Conservation (phyloP, 805 yeast genomes). For the Jamesozyma gamospora region DNA sequence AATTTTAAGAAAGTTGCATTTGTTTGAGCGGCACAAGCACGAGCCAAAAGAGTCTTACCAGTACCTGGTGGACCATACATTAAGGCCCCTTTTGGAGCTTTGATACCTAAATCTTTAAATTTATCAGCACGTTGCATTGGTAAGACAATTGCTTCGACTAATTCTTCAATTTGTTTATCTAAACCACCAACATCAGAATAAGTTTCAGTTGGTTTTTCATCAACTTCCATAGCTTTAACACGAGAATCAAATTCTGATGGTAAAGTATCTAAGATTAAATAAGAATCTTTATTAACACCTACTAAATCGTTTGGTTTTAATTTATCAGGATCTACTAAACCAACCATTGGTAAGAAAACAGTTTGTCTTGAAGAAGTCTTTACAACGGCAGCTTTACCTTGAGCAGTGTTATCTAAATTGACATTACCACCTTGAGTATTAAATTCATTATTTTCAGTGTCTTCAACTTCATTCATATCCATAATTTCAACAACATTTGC, state of each 20-base stretch:
- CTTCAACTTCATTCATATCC: slow-evolving; percentile 76
- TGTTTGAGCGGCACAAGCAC: slow-evolving; percentile 98
- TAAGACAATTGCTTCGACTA: slow-evolving; percentile 94
- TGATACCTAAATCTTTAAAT: slow-evolving; percentile 86
- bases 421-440: slow-evolving; percentile 89
- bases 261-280: slow-evolving; percentile 81
- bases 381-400: slow-evolving; percentile 95
- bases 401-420: slow-evolving; percentile 81
- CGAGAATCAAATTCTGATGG: slow-evolving; percentile 97
- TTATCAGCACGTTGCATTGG: slow-evolving; percentile 98
- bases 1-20: slow-evolving; percentile 92
- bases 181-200: slow-evolving; percentile 97
- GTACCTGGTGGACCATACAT: slow-evolving; percentile 99
- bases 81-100: slow-evolving; percentile 95
- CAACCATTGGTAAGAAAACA: slow-evolving; percentile 89
- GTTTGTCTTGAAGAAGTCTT: slow-evolving; percentile 97
- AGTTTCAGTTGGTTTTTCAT: slow-evolving; percentile 95
- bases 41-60: slow-evolving; percentile 91
- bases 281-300: slow-evolving; percentile 96
- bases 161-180: slow-evolving; percentile 95
- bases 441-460: slow-evolving; percentile 43
- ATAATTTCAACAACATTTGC: slow-evolving; percentile 93
- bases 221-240: slow-evolving; percentile 99
- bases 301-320: slow-evolving; percentile 95
- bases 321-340: slow-evolving; percentile 83